Evolutionary conservation across 2,329 filamentous ascomycete species (phyloP).

Genomic region (Colletotrichum siamense): DNA sequence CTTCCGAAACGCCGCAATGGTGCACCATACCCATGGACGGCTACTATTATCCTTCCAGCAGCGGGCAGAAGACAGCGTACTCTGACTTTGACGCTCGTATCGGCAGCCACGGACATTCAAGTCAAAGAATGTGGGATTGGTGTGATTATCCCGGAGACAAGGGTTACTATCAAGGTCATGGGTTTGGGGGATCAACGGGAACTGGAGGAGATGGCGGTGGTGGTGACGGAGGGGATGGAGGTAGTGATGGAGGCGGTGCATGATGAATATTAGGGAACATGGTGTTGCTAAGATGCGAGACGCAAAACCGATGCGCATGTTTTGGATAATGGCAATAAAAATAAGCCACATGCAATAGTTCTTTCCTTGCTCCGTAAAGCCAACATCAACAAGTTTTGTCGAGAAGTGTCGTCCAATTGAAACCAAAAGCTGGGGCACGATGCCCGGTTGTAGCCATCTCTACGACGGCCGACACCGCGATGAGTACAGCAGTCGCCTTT

Average conservation of each 20-base stretch:
- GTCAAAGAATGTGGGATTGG: not conserved
- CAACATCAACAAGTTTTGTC: too few relatives aligned
- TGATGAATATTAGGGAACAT: not conserved
- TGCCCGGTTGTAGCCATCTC: too few relatives aligned
- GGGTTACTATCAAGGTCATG: not conserved
- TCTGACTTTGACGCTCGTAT: not conserved
- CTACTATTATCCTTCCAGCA: not conserved
- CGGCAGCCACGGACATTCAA: not conserved
- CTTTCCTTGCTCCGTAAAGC: too few relatives aligned
- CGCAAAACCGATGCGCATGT: not conserved
- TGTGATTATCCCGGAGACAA: not conserved
- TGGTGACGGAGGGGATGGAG: not conserved
- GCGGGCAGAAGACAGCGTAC: not conserved
- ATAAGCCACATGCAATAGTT: not conserved
- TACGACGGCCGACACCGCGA: too few relatives aligned
- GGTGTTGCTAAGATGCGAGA: not conserved
- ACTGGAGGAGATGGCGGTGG: not conserved
- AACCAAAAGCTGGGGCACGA: too few relatives aligned
- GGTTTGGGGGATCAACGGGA: not conserved
- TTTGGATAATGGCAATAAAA: not conserved
- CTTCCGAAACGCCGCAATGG: not conserved
- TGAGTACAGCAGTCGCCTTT: too few relatives aligned
- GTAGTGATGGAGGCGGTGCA: not conserved
- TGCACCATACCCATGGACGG: not conserved
- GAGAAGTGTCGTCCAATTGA: too few relatives aligned